Conservation (phyloP, 441 rosid genomes). For the Euphorbia celastroides region DNA sequence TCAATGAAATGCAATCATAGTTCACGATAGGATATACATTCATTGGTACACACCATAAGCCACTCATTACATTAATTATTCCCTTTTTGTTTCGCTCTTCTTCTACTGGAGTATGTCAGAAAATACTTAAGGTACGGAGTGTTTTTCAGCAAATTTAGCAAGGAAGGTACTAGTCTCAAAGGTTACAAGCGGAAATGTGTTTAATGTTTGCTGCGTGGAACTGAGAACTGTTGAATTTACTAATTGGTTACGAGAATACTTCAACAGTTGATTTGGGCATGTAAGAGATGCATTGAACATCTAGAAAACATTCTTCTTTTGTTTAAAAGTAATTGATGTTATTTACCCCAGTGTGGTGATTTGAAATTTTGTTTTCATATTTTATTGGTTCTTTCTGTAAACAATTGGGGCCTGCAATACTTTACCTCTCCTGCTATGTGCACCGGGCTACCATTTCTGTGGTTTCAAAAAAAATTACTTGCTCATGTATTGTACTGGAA, state of each 20-base stretch:
- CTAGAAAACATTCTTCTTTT: neutral
- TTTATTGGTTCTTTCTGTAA: neutral
- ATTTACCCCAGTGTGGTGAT: neutral
- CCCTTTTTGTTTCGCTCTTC: neutral
- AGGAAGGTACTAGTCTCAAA: neutral
- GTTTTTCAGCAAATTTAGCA: neutral
- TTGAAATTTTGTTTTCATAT: neutral
- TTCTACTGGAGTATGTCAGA: neutral
- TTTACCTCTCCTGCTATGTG: too few species aligned
- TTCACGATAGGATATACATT: neutral
- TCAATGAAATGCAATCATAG: neutral
- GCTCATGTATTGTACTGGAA: neutral
- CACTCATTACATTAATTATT: neutral
- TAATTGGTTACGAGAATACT: neutral
- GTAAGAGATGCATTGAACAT: neutral
- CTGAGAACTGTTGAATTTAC: neutral
- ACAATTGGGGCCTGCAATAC: neutral
- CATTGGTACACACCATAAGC: neutral
- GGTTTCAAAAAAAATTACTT: too few species aligned
- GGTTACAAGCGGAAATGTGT: neutral
- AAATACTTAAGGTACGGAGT: neutral
- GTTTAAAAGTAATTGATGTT: neutral
- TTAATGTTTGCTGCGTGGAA: neutral
- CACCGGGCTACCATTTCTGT: too few species aligned
- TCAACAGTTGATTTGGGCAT: neutral